Conservation (phyloP, 371 early-diverging fungal species). For the Nosema muscidifuracis region DNA sequence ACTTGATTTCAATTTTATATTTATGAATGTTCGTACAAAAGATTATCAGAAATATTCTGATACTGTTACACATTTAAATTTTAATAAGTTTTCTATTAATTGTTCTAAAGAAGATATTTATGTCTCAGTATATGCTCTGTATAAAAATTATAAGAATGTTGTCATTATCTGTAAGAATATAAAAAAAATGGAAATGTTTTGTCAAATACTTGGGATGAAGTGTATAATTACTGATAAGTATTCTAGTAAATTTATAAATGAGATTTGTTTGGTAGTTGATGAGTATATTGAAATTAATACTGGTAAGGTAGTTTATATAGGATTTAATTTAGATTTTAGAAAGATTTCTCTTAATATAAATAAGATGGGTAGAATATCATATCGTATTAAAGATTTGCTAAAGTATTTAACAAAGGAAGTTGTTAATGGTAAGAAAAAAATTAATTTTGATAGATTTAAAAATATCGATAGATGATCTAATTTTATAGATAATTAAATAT, state of each 20-base stretch:
- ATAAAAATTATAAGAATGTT: constrained; percentile 11
- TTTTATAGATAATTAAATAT: too few relatives aligned
- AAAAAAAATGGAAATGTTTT: constrained; percentile 30
- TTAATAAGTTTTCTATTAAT: constrained; percentile 18
- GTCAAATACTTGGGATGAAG: constrained; percentile 25
- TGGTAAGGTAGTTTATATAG: constrained; percentile 28
- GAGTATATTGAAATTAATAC: constrained; percentile 2
- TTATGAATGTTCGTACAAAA: neutral
- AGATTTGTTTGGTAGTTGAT: constrained; percentile 13
- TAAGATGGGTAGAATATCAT: constrained; percentile 13
- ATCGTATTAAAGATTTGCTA: constrained; percentile 39
- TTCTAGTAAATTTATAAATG: neutral
- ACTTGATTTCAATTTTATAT: constrained; percentile 1
- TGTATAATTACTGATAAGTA: neutral
- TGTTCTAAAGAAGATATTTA: constrained; percentile 18
- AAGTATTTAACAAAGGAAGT: constrained; percentile 23
- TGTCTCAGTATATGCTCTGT: constrained; percentile 17
- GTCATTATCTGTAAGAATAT: constrained; percentile 13
- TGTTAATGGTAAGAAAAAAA: constrained; percentile 23
- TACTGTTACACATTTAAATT: neutral
- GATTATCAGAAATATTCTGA: neutral
- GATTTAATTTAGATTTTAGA: constrained; percentile 5
- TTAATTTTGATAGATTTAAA: constrained; percentile 24
- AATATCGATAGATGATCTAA: constrained; percentile 28
- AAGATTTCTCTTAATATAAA: constrained; percentile 6